These are phyloP conservation scores for Claviceps sorghi DNA, from an alignment of 2,329 filamentous ascomycete species.

Conservation along the genomic window DNA sequence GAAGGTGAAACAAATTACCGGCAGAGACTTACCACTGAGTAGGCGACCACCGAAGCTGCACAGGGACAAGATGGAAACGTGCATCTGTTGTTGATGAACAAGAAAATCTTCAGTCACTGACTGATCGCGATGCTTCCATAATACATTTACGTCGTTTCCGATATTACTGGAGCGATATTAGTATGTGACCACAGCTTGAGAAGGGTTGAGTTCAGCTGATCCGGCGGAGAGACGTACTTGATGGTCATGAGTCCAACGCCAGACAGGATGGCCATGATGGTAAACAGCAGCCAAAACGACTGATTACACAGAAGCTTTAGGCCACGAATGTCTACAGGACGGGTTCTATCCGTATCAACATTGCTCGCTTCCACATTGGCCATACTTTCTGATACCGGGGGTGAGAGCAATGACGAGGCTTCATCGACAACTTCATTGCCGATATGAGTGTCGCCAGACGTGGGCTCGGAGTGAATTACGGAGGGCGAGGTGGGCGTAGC, in stretches of 20 bases:
- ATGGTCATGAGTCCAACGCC: constrained; percentile 97
- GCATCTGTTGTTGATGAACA: constrained; percentile 68
- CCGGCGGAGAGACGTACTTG: constrained; percentile 49
- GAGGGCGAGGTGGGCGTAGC: neutral
- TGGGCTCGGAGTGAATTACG: neutral
- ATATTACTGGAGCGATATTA: constrained; percentile 54
- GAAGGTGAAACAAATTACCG: neutral
- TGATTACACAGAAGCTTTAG: constrained; percentile 53
- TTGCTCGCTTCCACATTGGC: constrained; percentile 40
- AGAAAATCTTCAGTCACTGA: constrained; percentile 60
- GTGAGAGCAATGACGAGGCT: constrained; percentile 66
- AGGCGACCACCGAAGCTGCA: constrained; percentile 76
- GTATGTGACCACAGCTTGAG: neutral
- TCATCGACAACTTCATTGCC: constrained; percentile 39
- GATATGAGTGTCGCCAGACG: neutral
- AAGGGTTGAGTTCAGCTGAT: neutral
- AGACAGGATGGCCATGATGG: constrained; percentile 76
- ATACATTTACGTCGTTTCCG: constrained; percentile 71
- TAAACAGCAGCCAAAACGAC: constrained; percentile 86
- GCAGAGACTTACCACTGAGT: constrained; percentile 43
- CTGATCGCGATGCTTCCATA: constrained; percentile 78
- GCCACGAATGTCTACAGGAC: constrained; percentile 83
- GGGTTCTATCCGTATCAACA: constrained; percentile 60
- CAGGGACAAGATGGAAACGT: constrained; percentile 87
- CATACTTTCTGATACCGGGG: constrained; percentile 38